Evolutionary conservation across 2,329 filamentous ascomycete species (phyloP).

Genomic region (Truncatella angustata): DNA sequence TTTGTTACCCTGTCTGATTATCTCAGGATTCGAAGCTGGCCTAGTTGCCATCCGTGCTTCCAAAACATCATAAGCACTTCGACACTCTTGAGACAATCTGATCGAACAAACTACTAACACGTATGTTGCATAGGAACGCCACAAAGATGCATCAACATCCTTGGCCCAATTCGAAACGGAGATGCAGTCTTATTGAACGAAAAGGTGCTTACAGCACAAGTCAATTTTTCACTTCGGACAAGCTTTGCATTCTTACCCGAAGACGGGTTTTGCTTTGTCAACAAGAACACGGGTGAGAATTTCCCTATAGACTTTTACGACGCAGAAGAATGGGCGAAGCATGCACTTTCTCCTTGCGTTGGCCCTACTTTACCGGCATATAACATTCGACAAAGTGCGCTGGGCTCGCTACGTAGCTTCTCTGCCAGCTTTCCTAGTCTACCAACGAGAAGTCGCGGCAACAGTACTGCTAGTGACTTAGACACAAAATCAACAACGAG

Average conservation of each 20-base stretch:
- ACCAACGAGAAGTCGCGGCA: constrained; percentile 42
- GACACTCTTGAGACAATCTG: too few species aligned
- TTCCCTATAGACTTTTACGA: constrained; percentile 86
- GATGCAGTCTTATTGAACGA: constrained; percentile 89
- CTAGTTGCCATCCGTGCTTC: too few species aligned
- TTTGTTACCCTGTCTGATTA: too few species aligned
- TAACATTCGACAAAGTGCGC: constrained; percentile 35
- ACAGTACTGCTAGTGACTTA: constrained; percentile 33
- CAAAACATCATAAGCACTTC: too few species aligned
- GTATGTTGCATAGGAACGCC: too few species aligned
- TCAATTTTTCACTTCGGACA: constrained; percentile 88
- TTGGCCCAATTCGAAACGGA: constrained; percentile 87
- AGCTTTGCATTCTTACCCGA: constrained; percentile 84
- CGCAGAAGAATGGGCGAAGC: constrained; percentile 73
- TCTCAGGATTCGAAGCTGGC: too few species aligned
- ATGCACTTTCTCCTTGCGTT: constrained; percentile 76
- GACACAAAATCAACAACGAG: constrained; percentile 17
- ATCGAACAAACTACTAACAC: too few species aligned
- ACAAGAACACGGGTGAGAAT: constrained; percentile 75
- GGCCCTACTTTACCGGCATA: constrained; percentile 61
- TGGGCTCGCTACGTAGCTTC: constrained; percentile 47
- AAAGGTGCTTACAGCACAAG: constrained; percentile 84
- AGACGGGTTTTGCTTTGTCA: constrained; percentile 82
- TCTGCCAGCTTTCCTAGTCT: constrained; percentile 40
- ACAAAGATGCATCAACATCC: constrained; percentile 84